phyloP scores from a whole-genome alignment of 352 stramenopile species.

The Globisporangium megalacanthum region DNA sequence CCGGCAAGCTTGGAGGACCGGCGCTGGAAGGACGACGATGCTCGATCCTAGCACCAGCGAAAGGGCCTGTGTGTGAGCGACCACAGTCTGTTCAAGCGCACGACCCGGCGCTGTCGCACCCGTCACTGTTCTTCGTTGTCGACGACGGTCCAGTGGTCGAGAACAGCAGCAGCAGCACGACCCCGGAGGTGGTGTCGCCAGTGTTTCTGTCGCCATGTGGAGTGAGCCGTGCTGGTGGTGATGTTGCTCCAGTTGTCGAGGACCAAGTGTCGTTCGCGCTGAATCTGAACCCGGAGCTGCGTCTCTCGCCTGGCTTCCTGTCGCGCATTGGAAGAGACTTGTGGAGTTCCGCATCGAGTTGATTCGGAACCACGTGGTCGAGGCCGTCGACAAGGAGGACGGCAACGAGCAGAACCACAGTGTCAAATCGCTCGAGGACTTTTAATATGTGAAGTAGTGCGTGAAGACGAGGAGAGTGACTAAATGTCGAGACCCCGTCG shows the following conservation, averaged over 20 bases:
- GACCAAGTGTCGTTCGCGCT: slow-evolving; percentile 62
- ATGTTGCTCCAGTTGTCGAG: background rate
- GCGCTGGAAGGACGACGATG: slow-evolving; percentile 3
- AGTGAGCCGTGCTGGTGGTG: background rate
- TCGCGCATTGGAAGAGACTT: slow-evolving; percentile 68
- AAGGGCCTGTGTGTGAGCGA: background rate
- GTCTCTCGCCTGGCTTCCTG: slow-evolving; percentile 68
- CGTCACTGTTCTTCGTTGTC: slow-evolving; percentile 12
- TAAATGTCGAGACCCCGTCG: background rate
- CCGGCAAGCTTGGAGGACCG: background rate
- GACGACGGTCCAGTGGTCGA: background rate
- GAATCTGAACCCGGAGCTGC: slow-evolving; percentile 81
- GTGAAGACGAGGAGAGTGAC: too few species aligned
- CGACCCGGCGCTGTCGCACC: slow-evolving; percentile 11
- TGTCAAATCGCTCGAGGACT: slow-evolving; percentile 14
- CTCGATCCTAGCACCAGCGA: slow-evolving; percentile 1
- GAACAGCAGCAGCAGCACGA: background rate
- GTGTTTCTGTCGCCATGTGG: slow-evolving; percentile 13
- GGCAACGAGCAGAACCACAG: background rate
- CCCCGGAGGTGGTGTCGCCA: slow-evolving; percentile 11
- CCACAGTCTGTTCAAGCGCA: background rate
- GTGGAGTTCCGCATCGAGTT: slow-evolving; percentile 62
- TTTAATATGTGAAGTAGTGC: slow-evolving; percentile 3
- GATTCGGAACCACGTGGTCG: slow-evolving; percentile 17
- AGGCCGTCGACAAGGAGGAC: background rate